Evolutionary conservation across 1,284 basidiomycete species (phyloP), one percentile per base, ranked within the genome.

Genomic region (Melampsora larici-populina): DNA sequence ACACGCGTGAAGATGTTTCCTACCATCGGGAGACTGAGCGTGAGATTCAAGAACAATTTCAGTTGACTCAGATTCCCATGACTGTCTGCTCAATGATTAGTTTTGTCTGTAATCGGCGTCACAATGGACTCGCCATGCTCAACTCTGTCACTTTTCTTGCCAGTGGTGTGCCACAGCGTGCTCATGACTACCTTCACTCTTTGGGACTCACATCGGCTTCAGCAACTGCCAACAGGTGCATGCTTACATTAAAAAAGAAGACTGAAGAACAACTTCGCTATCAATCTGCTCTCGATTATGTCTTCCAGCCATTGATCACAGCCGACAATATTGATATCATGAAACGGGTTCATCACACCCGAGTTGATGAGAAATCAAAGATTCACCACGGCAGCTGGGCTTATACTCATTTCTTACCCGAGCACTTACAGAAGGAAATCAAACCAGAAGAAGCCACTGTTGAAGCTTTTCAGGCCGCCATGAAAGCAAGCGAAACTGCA

Each of bases 31-130:
- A 36, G 36, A 36, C 36, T 36, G 36, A 36, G 9, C 36, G 36
- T 9, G 36, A 36, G 36, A 9, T 9, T 36, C 36, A 9, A 36
- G 36, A 36, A 9, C 3, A 36, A 9, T 36, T 36, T 9, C 36
- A 36, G 36, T 36, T 36, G 36, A 36, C 36, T 4, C 3, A 36
- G 5, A 36, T 36, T 9, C 36, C 36, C 3, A 36, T 36, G 36
- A 70, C 69, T 24, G 60, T 70, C 18, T 60, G 26, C 33, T 70
- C 69, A 60, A 70, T 70, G 69, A 26, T 70, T 33, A 31, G 51
- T 2, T 70, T 40, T 24, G 69, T 36, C 26, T 33, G 55, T 18
- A 70, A 70, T 17, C 55, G 55, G 18, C 51, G 49, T n/a, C 48
- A 51, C 29, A 70, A 70, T 18, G 55, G 48, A 21, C 43, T 70